Conservation (phyloP, 768 basidiomycete genomes). For the Postia placenta region DNA sequence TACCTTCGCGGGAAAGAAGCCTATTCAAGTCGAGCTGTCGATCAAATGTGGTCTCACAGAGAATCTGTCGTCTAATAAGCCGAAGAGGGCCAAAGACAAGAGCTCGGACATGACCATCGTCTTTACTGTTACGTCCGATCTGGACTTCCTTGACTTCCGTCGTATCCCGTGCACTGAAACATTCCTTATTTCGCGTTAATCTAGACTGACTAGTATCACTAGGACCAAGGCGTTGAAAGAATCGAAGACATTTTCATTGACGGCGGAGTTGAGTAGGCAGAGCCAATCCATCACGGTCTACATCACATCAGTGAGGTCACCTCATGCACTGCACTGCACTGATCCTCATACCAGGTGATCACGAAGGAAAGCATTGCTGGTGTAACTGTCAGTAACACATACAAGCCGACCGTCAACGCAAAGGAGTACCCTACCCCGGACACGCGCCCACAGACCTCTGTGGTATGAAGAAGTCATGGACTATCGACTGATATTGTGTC, state of each 20-base stretch:
- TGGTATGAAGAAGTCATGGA: slow-evolving; percentile 34
- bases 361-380: slow-evolving; percentile 75
- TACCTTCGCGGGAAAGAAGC: slow-evolving; percentile 36
- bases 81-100: slow-evolving; percentile 39
- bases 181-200: not conserved
- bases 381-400: slow-evolving; percentile 41
- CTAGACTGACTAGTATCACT: not conserved
- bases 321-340: not conserved
- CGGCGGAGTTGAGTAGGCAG: slow-evolving; percentile 59
- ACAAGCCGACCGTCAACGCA: slow-evolving; percentile 51
- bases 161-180: slow-evolving; percentile 54
- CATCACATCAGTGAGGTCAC: slow-evolving; percentile 48
- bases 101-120: slow-evolving; percentile 59
- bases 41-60: slow-evolving; percentile 51
- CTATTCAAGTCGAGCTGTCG: slow-evolving; percentile 51
- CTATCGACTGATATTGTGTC: not conserved
- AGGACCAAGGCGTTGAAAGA: slow-evolving; percentile 68
- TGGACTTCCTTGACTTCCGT: slow-evolving; percentile 72
- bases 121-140: slow-evolving; percentile 72
- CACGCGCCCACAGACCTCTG: slow-evolving; percentile 61
- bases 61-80: slow-evolving; percentile 15
- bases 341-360: slow-evolving; percentile 9
- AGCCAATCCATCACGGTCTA: slow-evolving; percentile 63
- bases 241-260: slow-evolving; percentile 54
- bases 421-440: slow-evolving; percentile 59